Evolutionary conservation across 2,329 filamentous ascomycete genomes (phyloP).

Genomic region (Exophiala oligosperma): DNA sequence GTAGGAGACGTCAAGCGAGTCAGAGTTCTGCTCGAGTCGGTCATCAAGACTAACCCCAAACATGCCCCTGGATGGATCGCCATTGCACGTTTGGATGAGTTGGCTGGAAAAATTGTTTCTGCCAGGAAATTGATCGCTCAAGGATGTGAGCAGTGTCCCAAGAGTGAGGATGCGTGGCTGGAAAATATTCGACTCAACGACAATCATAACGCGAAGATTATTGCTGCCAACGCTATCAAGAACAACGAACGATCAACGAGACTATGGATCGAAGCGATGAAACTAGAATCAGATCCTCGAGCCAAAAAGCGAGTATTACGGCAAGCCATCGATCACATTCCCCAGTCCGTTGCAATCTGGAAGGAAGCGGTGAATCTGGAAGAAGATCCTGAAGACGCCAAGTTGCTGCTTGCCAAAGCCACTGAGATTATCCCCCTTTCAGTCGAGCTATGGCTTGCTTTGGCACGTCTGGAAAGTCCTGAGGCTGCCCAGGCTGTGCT

Average conservation of each 20-base stretch:
- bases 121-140: constrained; percentile 84
- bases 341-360: constrained; percentile 95
- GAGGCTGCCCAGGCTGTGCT: constrained; percentile 93
- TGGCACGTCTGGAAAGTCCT: constrained; percentile 83
- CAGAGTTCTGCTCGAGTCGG: constrained; percentile 87
- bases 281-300: constrained; percentile 75
- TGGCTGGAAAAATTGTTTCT: constrained; percentile 86
- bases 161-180: constrained; percentile 92
- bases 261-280: constrained; percentile 95
- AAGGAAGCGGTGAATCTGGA: constrained; percentile 96
- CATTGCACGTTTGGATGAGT: constrained; percentile 84
- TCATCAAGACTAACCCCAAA: constrained; percentile 94
- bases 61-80: constrained; percentile 97
- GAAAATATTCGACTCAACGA: constrained; percentile 95
- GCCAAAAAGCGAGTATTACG: constrained; percentile 92
- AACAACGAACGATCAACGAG: constrained; percentile 84
- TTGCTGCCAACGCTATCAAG: constrained; percentile 89
- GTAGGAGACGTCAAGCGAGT: constrained; percentile 96
- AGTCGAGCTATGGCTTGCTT: constrained; percentile 90
- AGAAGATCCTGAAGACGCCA: constrained; percentile 84
- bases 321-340: constrained; percentile 87
- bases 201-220: constrained; percentile 89
- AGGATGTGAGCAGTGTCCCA: constrained; percentile 87
- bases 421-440: constrained; percentile 93
- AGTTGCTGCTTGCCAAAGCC: constrained; percentile 86